Conservation (phyloP, 257 asterid genomes). For the Lavandula angustifolia region DNA sequence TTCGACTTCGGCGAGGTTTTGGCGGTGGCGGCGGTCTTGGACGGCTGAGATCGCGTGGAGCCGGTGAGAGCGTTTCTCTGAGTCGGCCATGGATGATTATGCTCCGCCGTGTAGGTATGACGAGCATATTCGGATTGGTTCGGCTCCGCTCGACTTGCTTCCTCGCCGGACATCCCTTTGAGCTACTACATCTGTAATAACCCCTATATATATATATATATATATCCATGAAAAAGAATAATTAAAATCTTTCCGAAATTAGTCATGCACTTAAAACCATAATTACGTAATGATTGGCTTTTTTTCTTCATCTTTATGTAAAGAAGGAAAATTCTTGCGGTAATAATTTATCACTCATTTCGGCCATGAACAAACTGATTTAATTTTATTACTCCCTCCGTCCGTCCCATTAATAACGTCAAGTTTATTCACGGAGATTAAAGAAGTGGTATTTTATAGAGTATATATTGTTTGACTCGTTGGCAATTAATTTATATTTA, state of each 20-base stretch:
- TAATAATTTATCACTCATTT: too few relatives aligned
- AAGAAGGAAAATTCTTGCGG: too few relatives aligned
- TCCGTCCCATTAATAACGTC: too few relatives aligned
- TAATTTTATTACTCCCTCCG: too few relatives aligned
- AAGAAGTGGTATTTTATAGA: too few relatives aligned
- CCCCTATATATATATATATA: too few relatives aligned
- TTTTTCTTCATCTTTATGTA: too few relatives aligned
- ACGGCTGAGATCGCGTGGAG: conserved; percentile 66
- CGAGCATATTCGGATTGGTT: conserved; percentile 89
- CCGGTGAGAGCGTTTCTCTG: conserved; percentile 94
- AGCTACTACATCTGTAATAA: conserved; percentile 93
- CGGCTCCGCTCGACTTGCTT: conserved; percentile 98
- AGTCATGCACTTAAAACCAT: background rate
- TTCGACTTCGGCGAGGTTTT: conserved; percentile 30
- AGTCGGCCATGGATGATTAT: conserved; percentile 97
- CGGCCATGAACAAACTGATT: too few relatives aligned
- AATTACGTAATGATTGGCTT: background rate
- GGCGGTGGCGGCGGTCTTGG: conserved; percentile 37
- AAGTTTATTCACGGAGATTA: too few relatives aligned
- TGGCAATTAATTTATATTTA: too few relatives aligned
- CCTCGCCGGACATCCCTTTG: conserved; percentile 93
- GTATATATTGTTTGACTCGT: too few relatives aligned
- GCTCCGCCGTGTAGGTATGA: conserved; percentile 94
- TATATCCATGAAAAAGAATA: background rate
- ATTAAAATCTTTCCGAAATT: background rate